A percentile compares a stretch with the other conserved stretches of the same genome.
Evolutionary conservation across 257 asterid genomes (phyloP).

Genomic region (Ophiorrhiza pumila): DNA sequence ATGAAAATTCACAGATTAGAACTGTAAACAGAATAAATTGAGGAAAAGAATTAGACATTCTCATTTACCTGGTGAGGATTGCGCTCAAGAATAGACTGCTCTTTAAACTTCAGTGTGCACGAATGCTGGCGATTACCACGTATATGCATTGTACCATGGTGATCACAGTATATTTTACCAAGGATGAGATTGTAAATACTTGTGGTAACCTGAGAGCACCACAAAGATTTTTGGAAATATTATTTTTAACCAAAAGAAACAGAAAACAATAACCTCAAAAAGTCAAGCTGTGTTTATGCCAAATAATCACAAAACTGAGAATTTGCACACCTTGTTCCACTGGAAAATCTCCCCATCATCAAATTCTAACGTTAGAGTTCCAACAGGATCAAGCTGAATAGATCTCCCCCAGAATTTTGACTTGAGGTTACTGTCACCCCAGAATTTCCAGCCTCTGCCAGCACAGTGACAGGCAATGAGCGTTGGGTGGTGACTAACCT

Average conservation of each 20-base stretch:
- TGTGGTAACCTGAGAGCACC: slow-evolving; percentile 70
- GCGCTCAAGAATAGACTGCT: slow-evolving; percentile 89
- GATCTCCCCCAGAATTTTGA: slow-evolving; percentile 98
- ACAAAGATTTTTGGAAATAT: slow-evolving; percentile 3
- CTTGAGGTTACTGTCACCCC: slow-evolving; percentile 88
- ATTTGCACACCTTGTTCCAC: slow-evolving; percentile 79
- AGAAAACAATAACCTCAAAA: not conserved
- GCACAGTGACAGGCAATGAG: slow-evolving; percentile 96
- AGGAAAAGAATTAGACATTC: not conserved
- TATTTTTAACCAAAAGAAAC: not conserved
- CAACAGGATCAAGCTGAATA: slow-evolving; percentile 91
- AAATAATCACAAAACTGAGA: not conserved
- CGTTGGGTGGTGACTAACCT: slow-evolving; percentile 99
- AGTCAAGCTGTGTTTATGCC: not conserved
- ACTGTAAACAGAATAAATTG: not conserved
- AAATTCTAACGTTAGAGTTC: slow-evolving; percentile 73
- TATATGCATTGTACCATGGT: slow-evolving; percentile 86
- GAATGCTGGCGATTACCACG: slow-evolving; percentile 75
- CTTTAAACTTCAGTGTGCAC: slow-evolving; percentile 95
- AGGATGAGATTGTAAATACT: slow-evolving; percentile 83
- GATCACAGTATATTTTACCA: slow-evolving; percentile 89
- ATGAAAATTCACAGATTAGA: slow-evolving; percentile 3
- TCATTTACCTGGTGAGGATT: slow-evolving; percentile 85
- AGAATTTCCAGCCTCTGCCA: slow-evolving; percentile 96
- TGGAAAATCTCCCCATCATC: slow-evolving; percentile 92